These are phyloP conservation scores for Naganishia kalamii DNA, from an alignment of 768 basidiomycete genomes.

Conservation along the genomic window DNA sequence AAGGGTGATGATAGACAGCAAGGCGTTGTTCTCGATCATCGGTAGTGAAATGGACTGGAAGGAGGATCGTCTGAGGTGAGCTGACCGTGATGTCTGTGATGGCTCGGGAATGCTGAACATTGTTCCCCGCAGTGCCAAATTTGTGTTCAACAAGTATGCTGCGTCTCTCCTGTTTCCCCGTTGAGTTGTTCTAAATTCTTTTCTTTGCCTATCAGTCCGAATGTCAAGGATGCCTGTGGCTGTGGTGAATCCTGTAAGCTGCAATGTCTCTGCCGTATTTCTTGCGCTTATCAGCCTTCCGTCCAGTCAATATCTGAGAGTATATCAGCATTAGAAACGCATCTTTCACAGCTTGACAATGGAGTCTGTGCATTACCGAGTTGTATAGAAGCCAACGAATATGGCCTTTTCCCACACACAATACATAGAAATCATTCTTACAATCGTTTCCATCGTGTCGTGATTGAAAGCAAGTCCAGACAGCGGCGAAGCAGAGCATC, in stretches of 20 bases:
- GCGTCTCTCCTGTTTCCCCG: not conserved
- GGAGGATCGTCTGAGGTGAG: slow-evolving; percentile 66
- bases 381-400: too few relatives aligned
- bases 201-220: slow-evolving; percentile 76
- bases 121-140: slow-evolving; percentile 25
- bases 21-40: slow-evolving; percentile 94
- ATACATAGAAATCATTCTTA: too few relatives aligned
- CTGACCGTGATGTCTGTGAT: not conserved
- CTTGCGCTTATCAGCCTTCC: not conserved
- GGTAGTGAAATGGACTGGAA: slow-evolving; percentile 99
- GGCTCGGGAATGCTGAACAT: not conserved
- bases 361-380: too few relatives aligned
- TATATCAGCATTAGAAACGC: too few relatives aligned
- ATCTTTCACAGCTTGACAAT: too few relatives aligned
- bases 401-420: too few relatives aligned
- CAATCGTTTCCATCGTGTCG: too few relatives aligned
- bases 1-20: slow-evolving; percentile 86
- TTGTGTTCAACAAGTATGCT: slow-evolving; percentile 31
- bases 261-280: not conserved
- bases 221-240: slow-evolving; percentile 89
- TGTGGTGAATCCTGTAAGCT: slow-evolving; percentile 89
- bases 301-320: slow-evolving; percentile 5
- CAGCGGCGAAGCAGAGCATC: too few relatives aligned
- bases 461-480: too few relatives aligned
- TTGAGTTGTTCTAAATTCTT: slow-evolving; percentile 46